Conservation (phyloP, 2,329 filamentous ascomycete species). For the Zopfia rhizophila region DNA sequence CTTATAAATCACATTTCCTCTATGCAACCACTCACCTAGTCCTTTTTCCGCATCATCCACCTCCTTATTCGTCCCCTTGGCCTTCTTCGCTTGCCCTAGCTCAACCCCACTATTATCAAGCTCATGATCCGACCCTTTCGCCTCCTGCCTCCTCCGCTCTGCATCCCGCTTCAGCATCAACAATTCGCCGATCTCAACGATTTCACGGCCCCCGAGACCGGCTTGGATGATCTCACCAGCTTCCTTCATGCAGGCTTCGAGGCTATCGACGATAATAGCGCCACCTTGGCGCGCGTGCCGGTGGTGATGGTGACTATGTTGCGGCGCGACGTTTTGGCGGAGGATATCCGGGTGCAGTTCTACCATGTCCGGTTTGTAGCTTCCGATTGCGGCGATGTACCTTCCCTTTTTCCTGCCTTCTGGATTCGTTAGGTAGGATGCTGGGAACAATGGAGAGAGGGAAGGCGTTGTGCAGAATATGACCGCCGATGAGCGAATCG, state of each 20-base stretch:
- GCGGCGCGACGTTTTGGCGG: constrained; percentile 67
- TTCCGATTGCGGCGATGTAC: constrained; percentile 78
- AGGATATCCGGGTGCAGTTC: constrained; percentile 85
- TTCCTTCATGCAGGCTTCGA: constrained; percentile 82
- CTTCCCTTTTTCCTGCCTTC: constrained; percentile 76
- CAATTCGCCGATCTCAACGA: constrained; percentile 89
- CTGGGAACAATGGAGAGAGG: constrained; percentile 78
- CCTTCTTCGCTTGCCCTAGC: constrained; percentile 35
- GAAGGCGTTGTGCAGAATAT: constrained; percentile 92
- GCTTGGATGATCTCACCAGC: constrained; percentile 88
- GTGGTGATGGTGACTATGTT: constrained; percentile 67
- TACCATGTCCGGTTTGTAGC: constrained; percentile 77
- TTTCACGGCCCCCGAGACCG: constrained; percentile 74
- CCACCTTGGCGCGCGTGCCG: constrained; percentile 69
- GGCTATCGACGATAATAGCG: constrained; percentile 71
- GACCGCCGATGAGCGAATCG: constrained; percentile 77
- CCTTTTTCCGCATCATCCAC: constrained; percentile 49
- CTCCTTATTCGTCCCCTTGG: constrained; percentile 26
- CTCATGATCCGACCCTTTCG: constrained; percentile 10
- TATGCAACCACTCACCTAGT: constrained; percentile 68
- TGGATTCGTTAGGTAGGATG: constrained; percentile 74
- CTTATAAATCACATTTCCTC: constrained; percentile 76
- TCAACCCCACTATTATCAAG: constrained; percentile 34
- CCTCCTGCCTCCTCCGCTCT: constrained; percentile 45
- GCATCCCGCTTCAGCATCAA: constrained; percentile 70